These are phyloP conservation scores for Vanilla planifolia DNA, from an alignment of 106 monocot species.

Conservation along the genomic window DNA sequence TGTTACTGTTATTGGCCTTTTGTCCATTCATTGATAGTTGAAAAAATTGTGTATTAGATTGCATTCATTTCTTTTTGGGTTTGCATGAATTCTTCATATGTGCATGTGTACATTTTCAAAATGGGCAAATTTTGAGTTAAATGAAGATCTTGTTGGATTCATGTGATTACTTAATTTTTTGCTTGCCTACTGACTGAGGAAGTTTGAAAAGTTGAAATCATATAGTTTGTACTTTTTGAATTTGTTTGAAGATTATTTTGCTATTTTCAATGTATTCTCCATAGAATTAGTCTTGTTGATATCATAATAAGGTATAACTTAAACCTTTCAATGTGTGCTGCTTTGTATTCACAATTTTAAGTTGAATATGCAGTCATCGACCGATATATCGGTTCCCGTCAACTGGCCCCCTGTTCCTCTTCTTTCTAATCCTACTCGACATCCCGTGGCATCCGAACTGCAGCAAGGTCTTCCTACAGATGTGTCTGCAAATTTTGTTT, in stretches of 20 bases:
- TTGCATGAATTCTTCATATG: no score
- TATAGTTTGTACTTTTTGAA: neutral
- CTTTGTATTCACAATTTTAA: neutral
- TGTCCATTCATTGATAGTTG: no score
- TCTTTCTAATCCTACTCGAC: constrained; percentile 49
- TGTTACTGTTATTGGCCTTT: no score
- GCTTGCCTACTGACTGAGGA: neutral
- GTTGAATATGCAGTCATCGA: constrained; percentile 50
- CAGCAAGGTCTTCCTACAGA: constrained; percentile 26
- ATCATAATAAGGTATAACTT: neutral
- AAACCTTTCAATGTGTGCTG: neutral
- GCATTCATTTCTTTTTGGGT: no score
- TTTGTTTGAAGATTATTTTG: neutral
- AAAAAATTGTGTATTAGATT: no score
- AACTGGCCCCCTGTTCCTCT: constrained; percentile 60
- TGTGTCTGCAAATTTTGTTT: constrained; percentile 13
- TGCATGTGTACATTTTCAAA: no score
- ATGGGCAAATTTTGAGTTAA: no score
- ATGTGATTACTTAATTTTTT: no score
- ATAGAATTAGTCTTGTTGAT: neutral
- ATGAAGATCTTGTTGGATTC: no score
- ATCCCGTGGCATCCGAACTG: constrained; percentile 42
- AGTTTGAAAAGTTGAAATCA: neutral
- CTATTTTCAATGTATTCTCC: neutral
- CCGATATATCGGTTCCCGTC: constrained; percentile 52